phyloP scores from a whole-genome alignment of 176 grass and related monocot genomes.

The Oropetium thomaeum region DNA sequence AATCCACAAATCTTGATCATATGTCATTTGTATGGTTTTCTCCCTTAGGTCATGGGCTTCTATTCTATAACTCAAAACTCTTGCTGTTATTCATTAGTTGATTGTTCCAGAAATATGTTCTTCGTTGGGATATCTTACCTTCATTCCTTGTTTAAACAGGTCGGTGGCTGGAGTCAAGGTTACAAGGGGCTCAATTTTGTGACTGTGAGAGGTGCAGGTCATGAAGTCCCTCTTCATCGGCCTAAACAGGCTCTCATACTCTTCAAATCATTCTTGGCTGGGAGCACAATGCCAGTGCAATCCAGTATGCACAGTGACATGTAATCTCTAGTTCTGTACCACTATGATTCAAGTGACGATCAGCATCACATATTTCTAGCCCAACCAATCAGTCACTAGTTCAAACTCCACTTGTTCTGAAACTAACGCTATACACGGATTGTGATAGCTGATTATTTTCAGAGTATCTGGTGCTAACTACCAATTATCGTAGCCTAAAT shows the following conservation, averaged over 20 bases:
- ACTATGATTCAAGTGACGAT: neutral
- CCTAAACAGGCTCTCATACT: slow-evolving; percentile 84
- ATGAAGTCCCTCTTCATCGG: slow-evolving; percentile 88
- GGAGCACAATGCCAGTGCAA: slow-evolving; percentile 66
- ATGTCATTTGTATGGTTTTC: neutral
- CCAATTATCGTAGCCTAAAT: too few species aligned
- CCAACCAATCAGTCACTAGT: slow-evolving; percentile 5
- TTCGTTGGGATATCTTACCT: neutral
- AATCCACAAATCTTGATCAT: too few species aligned
- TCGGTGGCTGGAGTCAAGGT: slow-evolving; percentile 92
- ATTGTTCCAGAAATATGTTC: slow-evolving; percentile 4
- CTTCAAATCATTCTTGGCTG: slow-evolving; percentile 76
- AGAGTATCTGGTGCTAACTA: slow-evolving; percentile 12
- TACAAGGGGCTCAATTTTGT: slow-evolving; percentile 85
- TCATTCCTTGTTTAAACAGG: slow-evolving; percentile 47
- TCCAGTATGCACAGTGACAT: slow-evolving; percentile 46
- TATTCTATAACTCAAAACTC: neutral
- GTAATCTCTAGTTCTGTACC: slow-evolving; percentile 13
- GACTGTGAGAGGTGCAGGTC: slow-evolving; percentile 81
- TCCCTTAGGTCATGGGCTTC: neutral
- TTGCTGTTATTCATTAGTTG: neutral
- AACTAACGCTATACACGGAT: neutral
- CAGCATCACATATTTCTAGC: neutral
- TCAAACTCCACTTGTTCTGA: neutral
- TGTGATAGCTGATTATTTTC: slow-evolving; percentile 11